Conservation (phyloP, 257 asterid species). For the Lycium barbarum region DNA sequence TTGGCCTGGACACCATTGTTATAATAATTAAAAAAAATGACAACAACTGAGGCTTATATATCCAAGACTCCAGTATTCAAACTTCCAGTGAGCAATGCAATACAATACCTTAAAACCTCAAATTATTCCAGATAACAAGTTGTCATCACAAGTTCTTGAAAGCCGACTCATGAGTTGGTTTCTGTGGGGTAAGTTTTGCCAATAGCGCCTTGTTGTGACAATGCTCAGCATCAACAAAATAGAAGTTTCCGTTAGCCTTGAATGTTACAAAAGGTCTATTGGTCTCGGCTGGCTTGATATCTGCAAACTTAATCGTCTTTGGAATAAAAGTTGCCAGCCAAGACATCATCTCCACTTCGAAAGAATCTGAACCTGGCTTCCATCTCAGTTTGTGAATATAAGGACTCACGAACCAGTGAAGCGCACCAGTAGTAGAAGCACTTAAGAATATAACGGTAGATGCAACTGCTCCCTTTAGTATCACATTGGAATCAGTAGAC, state of each 20-base stretch:
- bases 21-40: neutral
- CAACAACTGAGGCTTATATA: neutral
- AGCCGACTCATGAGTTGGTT: constrained; percentile 58
- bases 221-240: constrained; percentile 82
- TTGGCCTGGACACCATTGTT: neutral
- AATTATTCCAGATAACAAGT: neutral
- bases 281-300: constrained; percentile 76
- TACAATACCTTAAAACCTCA: neutral
- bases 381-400: constrained; percentile 88
- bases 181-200: constrained; percentile 81
- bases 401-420: constrained; percentile 98
- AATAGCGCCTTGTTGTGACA: constrained; percentile 87
- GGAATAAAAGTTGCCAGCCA: constrained; percentile 80
- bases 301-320: constrained; percentile 79
- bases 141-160: constrained; percentile 72
- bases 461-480: constrained; percentile 95
- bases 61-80: constrained; percentile 15
- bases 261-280: constrained; percentile 85
- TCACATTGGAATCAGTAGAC: constrained; percentile 73
- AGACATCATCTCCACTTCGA: constrained; percentile 94
- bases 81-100: neutral
- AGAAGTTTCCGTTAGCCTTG: constrained; percentile 73
- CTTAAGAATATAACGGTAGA: constrained; percentile 79
- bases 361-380: constrained; percentile 94
- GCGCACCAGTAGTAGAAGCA: constrained; percentile 87